Base-by-base conservation (phyloP, 2,329 filamentous ascomycete genomes). In the Xylariaceae sp. region DNA sequence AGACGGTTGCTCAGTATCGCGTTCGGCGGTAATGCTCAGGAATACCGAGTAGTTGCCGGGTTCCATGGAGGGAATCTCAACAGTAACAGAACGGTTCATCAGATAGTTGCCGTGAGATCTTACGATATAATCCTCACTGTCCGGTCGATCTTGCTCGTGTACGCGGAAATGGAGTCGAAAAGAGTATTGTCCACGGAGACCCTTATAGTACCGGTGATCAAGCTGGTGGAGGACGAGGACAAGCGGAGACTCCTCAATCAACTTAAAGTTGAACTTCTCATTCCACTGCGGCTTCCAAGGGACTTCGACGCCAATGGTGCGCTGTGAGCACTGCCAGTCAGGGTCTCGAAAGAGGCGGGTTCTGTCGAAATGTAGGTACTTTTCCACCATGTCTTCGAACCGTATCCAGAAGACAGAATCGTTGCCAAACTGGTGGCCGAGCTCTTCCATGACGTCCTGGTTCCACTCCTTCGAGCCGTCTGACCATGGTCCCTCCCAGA, bases 321-420 rank as follows among this genome's bases (percentile, higher is more conserved):
- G 76, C 50, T 81, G 78, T 15, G 76, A 78, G 47, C 79, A 76
- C 41, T 76, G 74, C 83, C 83, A 86, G 55, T 80, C 75, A 1
- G 72, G 67, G 18, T 82, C 78, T 22, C 78, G 72, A 67, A 86
- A 86, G 16, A 86, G 76, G 0, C 83, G 75, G 0, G 83, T 86
- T 13, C 82, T 76, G 62, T 86, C 81, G 49, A 86, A 79, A 59
- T 78, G 76, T 46, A 79, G 77, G 62, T 81, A 86, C 62, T 85
- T 85, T 58, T 78, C 76, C 12, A 86, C 75, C 49, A 86, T 72
- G 61, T 86, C 83, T 47, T 80, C 74, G 62, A 83, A 85, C 1
- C 79, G 76, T 54, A 85, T 84, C 81, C 81, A 85, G 62, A 85
- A 85, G 12, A 82, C 79, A 0, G 80, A 82, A 61, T 85, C 81